Evolutionary conservation across 2,329 filamentous ascomycete genomes (phyloP), one percentile per base, ranked within the genome.

Genomic region (Colletotrichum sp.): DNA sequence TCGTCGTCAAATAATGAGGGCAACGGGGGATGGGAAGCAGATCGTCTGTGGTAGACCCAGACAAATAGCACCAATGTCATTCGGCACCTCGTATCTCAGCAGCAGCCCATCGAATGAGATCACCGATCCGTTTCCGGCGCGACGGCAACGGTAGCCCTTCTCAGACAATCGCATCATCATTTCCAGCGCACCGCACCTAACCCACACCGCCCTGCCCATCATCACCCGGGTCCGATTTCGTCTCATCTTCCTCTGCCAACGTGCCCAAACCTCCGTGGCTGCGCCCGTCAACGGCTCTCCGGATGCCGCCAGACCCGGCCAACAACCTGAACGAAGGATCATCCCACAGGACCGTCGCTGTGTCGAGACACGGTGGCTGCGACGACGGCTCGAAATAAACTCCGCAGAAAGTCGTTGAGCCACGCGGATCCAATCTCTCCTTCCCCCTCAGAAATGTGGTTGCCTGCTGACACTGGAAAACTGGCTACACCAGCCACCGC

Each of bases 351-450:
- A 28, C 32, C 2, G 30, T 39, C 52, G 26, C 8, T 36, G 44
- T 0, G 32, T 60, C 32, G 6, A 39, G n/a, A 59, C 4, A 22
- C 10, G 32, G 32, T 30, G 34, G 59, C 71, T 71, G 60, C 67
- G 39, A 75, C 68, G 55, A 59, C 68, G 68, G 72, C 68, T 71
- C 28, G 28, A 71, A 71, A 71, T 60, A 67, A 72, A 39, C 52
- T 55, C 44, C 2, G 44, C 44, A 52, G 44, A 52, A 52, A 52
- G 44, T 52, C 26, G 68, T 66, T 36, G 48, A 71, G 72, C 72
- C 72, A 52, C 60, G 18, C 52, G 62, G 36, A 36, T 62, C 34
- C 32, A 55, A 55, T n/a, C 16, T 67, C 48, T 62, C 60, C 44
- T 22, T 8, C 5, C 44, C 10, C 39, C n/a, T 22, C 44, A 22